Conservation (phyloP, 352 stramenopile genomes). For the Phytophthora parvispora region DNA sequence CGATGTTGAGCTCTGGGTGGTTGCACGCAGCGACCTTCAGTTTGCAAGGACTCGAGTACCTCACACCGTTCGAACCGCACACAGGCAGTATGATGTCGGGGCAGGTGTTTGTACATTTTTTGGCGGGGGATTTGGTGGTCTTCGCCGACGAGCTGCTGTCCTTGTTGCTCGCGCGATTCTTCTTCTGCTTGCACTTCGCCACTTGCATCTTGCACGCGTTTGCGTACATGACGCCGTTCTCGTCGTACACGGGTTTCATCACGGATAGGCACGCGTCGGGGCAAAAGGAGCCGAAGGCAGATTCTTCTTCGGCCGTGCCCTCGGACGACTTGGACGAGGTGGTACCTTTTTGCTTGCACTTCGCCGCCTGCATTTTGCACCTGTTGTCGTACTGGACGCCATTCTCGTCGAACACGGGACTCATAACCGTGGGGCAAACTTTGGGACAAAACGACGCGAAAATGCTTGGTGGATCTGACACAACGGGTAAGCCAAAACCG, state of each 20-base stretch:
- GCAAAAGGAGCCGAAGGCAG: background rate
- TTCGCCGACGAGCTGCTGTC: background rate
- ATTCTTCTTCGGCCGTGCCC: no score
- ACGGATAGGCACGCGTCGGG: background rate
- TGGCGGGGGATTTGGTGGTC: background rate
- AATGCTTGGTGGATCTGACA: background rate
- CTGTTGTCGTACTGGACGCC: background rate
- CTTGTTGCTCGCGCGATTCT: background rate
- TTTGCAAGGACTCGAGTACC: no score
- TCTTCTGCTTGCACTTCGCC: constrained; percentile 2
- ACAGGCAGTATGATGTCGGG: no score
- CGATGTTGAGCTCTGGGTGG: no score
- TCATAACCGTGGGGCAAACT: background rate
- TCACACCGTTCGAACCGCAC: no score
- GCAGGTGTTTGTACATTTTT: no score
- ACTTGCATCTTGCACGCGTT: constrained; percentile 5
- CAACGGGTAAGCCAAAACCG: background rate
- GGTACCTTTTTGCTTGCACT: background rate
- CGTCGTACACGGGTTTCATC: no score
- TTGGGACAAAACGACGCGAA: background rate
- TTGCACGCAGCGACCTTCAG: no score
- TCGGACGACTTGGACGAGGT: no score
- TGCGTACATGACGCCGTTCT: background rate
- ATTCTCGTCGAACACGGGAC: constrained; percentile 9
- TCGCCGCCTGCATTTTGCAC: background rate